Evolutionary conservation across 345 rosid species (phyloP).

Genomic region (Ailanthus altissimus): DNA sequence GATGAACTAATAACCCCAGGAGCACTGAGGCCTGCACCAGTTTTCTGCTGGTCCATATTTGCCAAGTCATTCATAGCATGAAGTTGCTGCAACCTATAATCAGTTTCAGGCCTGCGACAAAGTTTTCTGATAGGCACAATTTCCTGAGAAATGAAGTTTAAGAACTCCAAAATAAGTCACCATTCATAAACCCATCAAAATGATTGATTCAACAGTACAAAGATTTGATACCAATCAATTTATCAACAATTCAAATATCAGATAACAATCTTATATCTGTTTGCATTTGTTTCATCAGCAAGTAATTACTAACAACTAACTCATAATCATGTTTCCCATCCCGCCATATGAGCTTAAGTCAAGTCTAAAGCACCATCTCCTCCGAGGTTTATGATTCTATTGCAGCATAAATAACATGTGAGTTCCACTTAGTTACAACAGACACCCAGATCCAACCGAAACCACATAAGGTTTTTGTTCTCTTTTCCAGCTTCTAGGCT

Average conservation of each 20-base stretch:
- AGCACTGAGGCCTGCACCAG: constrained; percentile 23
- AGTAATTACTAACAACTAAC: background rate
- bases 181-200: background rate
- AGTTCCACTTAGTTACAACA: no score
- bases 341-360: background rate
- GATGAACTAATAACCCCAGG: constrained; percentile 25
- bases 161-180: background rate
- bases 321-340: background rate
- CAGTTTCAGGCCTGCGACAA: constrained; percentile 97
- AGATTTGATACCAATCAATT: background rate
- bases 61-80: constrained; percentile 55
- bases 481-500: background rate
- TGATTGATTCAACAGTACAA: background rate
- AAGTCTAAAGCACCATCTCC: background rate
- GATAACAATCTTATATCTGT: background rate
- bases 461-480: background rate
- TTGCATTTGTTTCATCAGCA: background rate
- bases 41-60: constrained; percentile 39
- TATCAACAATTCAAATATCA: background rate
- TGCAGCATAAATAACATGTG: background rate
- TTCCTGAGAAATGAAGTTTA: constrained; percentile 55
- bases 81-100: constrained; percentile 97
- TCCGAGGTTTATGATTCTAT: background rate
- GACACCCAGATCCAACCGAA: no score
- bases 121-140: constrained; percentile 93